phyloP scores from a whole-genome alignment of 208 protist species.

The Leptomonas pyrrhocoris region DNA sequence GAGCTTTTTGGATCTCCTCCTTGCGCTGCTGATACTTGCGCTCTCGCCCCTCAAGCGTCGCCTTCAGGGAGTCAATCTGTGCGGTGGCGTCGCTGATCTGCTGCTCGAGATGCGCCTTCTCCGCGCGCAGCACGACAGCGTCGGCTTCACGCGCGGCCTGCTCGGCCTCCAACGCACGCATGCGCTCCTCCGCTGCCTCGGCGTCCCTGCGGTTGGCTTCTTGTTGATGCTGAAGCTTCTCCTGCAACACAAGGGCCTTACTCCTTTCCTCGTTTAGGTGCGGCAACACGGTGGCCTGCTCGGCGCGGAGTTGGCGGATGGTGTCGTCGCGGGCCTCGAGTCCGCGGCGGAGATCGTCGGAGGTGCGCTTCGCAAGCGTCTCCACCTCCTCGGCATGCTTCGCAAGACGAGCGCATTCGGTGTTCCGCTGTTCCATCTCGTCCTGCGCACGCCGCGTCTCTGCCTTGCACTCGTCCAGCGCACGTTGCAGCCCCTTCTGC shows the following conservation, averaged over 20 bases:
- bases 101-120: slow-evolving; percentile 25
- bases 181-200: slow-evolving; percentile 31
- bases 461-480: slow-evolving; percentile 38
- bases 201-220: slow-evolving; percentile 35
- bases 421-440: slow-evolving; percentile 38
- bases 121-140: slow-evolving; percentile 13
- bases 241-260: slow-evolving; percentile 51
- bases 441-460: slow-evolving; percentile 34
- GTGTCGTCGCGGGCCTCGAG: slow-evolving; percentile 45
- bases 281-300: slow-evolving; percentile 44
- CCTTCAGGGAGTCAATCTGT: slow-evolving; percentile 30
- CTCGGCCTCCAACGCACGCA: slow-evolving; percentile 32
- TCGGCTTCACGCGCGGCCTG: slow-evolving; percentile 25
- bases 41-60: slow-evolving; percentile 34
- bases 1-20: slow-evolving; percentile 41
- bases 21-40: slow-evolving; percentile 50
- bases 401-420: slow-evolving; percentile 43
- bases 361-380: slow-evolving; percentile 46
- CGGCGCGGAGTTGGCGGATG: slow-evolving; percentile 52
- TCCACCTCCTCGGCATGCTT: slow-evolving; percentile 68
- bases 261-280: slow-evolving; percentile 52
- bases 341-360: slow-evolving; percentile 51
- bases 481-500: slow-evolving; percentile 32
- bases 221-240: slow-evolving; percentile 54
- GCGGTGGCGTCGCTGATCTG: slow-evolving; percentile 22